Conservation (phyloP, 2,329 filamentous ascomycete species). For the Beauveria australis region DNA sequence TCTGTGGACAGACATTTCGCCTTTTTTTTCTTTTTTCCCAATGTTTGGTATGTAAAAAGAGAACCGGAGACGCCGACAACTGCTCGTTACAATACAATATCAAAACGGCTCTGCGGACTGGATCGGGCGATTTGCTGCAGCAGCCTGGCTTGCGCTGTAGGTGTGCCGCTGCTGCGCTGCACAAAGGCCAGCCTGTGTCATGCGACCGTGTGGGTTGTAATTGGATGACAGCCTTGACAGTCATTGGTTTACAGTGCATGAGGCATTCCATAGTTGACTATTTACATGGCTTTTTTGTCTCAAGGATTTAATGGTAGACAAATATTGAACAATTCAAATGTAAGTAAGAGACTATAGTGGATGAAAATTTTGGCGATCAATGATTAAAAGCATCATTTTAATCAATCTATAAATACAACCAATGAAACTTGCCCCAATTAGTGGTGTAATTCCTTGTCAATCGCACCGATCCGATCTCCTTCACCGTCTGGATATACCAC, state of each 20-base stretch:
- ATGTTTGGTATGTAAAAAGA: no score
- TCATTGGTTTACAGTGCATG: neutral
- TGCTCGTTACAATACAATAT: no score
- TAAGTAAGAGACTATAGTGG: neutral
- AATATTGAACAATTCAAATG: no score
- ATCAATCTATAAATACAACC: neutral
- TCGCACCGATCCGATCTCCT: constrained; percentile 1
- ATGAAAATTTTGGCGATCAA: no score
- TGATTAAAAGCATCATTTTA: neutral
- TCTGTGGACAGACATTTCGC: neutral
- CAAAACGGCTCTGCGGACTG: neutral
- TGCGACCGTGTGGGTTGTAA: neutral
- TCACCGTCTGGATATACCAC: constrained; percentile 1
- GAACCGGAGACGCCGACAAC: no score
- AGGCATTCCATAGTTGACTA: no score
- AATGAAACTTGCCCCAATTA: neutral
- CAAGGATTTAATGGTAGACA: no score
- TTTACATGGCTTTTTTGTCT: neutral
- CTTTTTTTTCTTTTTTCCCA: no score
- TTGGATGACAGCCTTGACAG: neutral
- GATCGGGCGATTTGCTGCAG: neutral
- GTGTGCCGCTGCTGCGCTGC: neutral
- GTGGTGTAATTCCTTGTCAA: constrained; percentile 6
- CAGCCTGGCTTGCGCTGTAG: no score
- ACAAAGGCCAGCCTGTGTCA: neutral